Evolutionary conservation across 1,284 basidiomycete genomes (phyloP), one percentile per base, ranked within the genome.

Genomic region (Quambalaria eucalypti): DNA sequence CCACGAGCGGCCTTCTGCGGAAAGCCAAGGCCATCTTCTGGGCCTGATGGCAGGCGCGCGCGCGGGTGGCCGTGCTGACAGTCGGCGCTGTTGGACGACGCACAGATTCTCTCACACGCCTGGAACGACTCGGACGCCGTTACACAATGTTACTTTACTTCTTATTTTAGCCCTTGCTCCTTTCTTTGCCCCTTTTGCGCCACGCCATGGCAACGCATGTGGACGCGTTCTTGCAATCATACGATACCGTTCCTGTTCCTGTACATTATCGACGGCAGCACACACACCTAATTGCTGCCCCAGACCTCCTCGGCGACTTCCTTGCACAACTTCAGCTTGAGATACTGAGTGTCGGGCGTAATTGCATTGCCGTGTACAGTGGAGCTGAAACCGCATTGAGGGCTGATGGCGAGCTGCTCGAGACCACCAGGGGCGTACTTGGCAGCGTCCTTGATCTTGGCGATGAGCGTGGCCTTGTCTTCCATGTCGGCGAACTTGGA

Each of bases 381-480:
- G 1, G 82, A 83, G 21, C 84, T 83, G 66, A 87, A 87, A 2
- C 86, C 87, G 61, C 86, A 87, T 73, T 87, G 86, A 1, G 85
- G 82, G 55, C 83, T 84, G 67, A 87, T 82, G 54, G 81, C 82
- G 25, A 87, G 78, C 65, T 84, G 81, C 61, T 79, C 77, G 28
- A 81, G 78, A 16, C 82, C 84, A 39, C 79, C 71, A 19, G 81
- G 80, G 50, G 87, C 78, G 38, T 79, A 78, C 42, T 81, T 78
- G 6, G 83, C 86, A 1, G 87, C 87, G 46, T 84, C 80, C 51
- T 81, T 70, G 25, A 90, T 80, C 39, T 85, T 82, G 50, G 76
- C 71, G 66, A 82, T 81, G 52, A 88, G 77, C n/a, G 79, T 77
- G 42, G 79, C 79, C 52, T 81, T 78, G 55, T 83, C 79, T 71